A percentile compares a stretch with the other conserved stretches of the same genome.
Evolutionary conservation across 495 filamentous ascomycete genomes (phyloP).

Genomic region (Penicillium odoratum): DNA sequence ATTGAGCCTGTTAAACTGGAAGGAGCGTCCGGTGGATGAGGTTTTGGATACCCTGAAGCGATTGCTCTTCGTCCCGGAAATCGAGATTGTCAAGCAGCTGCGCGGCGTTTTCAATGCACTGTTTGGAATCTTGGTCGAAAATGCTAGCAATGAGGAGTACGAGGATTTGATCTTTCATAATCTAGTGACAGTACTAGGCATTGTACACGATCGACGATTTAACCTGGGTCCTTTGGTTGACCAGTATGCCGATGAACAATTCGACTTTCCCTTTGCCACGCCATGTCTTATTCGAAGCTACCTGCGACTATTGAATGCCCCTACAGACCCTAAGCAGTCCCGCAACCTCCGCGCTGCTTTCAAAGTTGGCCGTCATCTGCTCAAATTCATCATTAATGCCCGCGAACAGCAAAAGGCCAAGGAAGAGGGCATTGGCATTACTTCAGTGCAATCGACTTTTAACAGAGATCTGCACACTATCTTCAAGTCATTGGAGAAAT

Average conservation of each 20-base stretch:
- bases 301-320: constrained; percentile 72
- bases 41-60: constrained; percentile 73
- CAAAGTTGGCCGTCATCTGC: constrained; percentile 89
- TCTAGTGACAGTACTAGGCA: constrained; percentile 84
- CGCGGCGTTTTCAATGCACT: constrained; percentile 88
- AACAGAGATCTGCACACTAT: constrained; percentile 80
- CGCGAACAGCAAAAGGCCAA: constrained; percentile 83
- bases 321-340: constrained; percentile 75
- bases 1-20: constrained; percentile 83
- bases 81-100: constrained; percentile 93
- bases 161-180: constrained; percentile 92
- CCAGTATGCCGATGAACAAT: constrained; percentile 82
- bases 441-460: constrained; percentile 71
- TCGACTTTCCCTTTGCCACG: constrained; percentile 92
- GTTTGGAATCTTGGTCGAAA: constrained; percentile 86
- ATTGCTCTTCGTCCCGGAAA: constrained; percentile 91
- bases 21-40: constrained; percentile 66
- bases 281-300: constrained; percentile 90
- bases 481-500: constrained; percentile 81
- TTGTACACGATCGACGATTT: constrained; percentile 92
- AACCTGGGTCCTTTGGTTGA: constrained; percentile 88
- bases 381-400: constrained; percentile 94
- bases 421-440: constrained; percentile 87
- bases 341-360: constrained; percentile 85
- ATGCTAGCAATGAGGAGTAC: constrained; percentile 84